A percentile compares a stretch with the other conserved stretches of the same genome.
Conservation (phyloP, 768 basidiomycete genomes). For the Chalciporus sphaerocephalus region DNA sequence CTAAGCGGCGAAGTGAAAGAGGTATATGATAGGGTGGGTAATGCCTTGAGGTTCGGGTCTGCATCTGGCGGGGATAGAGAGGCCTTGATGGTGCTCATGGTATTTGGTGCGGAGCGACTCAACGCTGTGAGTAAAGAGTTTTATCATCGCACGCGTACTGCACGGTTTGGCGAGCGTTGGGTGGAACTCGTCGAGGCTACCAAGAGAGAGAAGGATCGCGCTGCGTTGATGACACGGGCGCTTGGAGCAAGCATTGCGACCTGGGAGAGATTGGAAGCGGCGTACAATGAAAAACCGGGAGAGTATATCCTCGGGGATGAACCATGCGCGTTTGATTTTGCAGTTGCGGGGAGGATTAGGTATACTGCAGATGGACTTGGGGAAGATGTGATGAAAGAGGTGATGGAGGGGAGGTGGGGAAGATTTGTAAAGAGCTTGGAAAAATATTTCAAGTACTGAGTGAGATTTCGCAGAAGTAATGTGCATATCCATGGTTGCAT, state of each 20-base stretch:
- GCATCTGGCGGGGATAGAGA: not conserved
- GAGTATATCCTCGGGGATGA: slow-evolving; percentile 12
- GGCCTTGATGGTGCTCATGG: slow-evolving; percentile 14
- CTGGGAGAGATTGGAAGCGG: slow-evolving; percentile 21
- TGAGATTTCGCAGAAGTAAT: too few species aligned
- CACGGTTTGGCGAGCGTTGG: slow-evolving; percentile 35
- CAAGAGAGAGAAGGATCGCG: slow-evolving; percentile 27
- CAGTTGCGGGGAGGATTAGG: slow-evolving; percentile 16
- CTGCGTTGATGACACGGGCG: slow-evolving; percentile 17
- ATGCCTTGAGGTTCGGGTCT: slow-evolving; percentile 12
- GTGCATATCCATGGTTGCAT: too few species aligned
- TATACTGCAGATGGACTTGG: slow-evolving; percentile 14
- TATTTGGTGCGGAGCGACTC: slow-evolving; percentile 26
- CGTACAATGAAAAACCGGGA: slow-evolving; percentile 8
- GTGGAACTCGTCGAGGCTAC: slow-evolving; percentile 23
- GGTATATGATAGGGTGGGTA: slow-evolving; percentile 30
- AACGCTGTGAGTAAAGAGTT: slow-evolving; percentile 33
- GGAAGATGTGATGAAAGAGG: slow-evolving; percentile 1
- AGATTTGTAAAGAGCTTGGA: slow-evolving; percentile 16
- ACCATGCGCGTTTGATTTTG: slow-evolving; percentile 20
- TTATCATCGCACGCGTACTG: slow-evolving; percentile 37
- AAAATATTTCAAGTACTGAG: slow-evolving; percentile 12
- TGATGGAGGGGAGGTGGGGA: slow-evolving; percentile 11
- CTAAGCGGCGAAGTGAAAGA: slow-evolving; percentile 33
- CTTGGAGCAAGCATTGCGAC: slow-evolving; percentile 20